Conservation (phyloP, 164 flowering plant genomes). For the Berberis thunbergii region DNA sequence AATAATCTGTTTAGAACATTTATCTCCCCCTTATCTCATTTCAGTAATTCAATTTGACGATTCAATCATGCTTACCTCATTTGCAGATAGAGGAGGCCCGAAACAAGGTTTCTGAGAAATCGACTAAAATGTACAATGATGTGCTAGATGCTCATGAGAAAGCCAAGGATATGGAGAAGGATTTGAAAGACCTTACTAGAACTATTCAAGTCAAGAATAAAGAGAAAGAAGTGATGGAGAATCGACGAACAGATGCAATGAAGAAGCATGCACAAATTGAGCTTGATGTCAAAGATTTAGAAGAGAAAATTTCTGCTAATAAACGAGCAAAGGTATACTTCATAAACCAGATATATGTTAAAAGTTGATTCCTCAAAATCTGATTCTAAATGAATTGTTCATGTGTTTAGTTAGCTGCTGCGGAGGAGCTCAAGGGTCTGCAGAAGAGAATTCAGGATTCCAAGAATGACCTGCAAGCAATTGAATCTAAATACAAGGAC, state of each 20-base stretch:
- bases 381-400: background rate
- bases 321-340: constrained; percentile 50
- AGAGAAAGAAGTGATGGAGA: constrained; percentile 74
- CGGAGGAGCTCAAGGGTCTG: constrained; percentile 44
- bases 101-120: constrained; percentile 50
- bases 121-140: constrained; percentile 59
- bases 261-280: constrained; percentile 75
- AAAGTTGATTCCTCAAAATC: background rate
- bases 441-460: constrained; percentile 64
- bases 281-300: constrained; percentile 72
- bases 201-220: constrained; percentile 56
- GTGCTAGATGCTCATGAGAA: constrained; percentile 75
- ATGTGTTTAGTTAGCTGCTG: constrained; percentile 64
- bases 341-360: background rate
- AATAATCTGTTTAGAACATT: no score
- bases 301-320: constrained; percentile 56
- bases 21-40: no score
- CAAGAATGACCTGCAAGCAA: constrained; percentile 46
- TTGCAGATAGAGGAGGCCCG: constrained; percentile 76
- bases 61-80: background rate
- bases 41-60: background rate
- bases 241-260: constrained; percentile 57
- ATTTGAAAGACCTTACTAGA: constrained; percentile 55
- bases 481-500: constrained; percentile 45
- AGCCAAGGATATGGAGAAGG: constrained; percentile 64